Evolutionary conservation across 139 green algal species (phyloP).

Genomic region (Nannochloris sp.): DNA sequence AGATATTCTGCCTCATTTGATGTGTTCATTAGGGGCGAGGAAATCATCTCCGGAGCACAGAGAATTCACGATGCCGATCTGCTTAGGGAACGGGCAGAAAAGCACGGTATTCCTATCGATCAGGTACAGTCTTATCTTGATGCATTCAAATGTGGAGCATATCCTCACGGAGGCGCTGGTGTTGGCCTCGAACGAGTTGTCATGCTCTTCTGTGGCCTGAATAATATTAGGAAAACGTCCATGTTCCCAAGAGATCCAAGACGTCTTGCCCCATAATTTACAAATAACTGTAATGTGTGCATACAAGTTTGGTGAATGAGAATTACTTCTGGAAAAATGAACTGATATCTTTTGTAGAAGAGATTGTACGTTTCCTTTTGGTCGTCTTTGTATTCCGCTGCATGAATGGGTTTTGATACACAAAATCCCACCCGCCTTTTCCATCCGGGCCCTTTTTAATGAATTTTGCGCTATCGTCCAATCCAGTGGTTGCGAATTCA

Average conservation of each 20-base stretch:
- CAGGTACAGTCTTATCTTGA: conserved; percentile 91
- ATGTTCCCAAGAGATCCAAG: conserved; percentile 97
- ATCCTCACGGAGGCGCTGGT: conserved; percentile 83
- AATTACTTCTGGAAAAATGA: neutral
- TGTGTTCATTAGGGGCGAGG: conserved; percentile 97
- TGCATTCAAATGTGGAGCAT: conserved; percentile 84
- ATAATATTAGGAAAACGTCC: conserved; percentile 97
- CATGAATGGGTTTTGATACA: conserved; percentile 1
- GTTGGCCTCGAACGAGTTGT: conserved; percentile 94
- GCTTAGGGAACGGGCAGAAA: conserved; percentile 60
- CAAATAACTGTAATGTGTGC: neutral
- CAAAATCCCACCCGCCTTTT: conserved; percentile 11
- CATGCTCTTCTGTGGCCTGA: conserved; percentile 94
- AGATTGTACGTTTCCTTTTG: neutral
- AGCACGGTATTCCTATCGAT: conserved; percentile 61
- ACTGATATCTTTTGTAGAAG: neutral
- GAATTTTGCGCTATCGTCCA: conserved; percentile 13
- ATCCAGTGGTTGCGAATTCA: conserved; percentile 5
- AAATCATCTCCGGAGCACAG: conserved; percentile 92
- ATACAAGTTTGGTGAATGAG: no score
- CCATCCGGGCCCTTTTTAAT: conserved; percentile 25
- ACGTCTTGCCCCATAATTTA: conserved; percentile 71
- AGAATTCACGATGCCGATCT: conserved; percentile 88
- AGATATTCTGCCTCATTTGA: conserved; percentile 94
- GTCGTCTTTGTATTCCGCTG: neutral